Evolutionary conservation across 352 stramenopile species (phyloP).

Genomic region (Albugo candida): DNA sequence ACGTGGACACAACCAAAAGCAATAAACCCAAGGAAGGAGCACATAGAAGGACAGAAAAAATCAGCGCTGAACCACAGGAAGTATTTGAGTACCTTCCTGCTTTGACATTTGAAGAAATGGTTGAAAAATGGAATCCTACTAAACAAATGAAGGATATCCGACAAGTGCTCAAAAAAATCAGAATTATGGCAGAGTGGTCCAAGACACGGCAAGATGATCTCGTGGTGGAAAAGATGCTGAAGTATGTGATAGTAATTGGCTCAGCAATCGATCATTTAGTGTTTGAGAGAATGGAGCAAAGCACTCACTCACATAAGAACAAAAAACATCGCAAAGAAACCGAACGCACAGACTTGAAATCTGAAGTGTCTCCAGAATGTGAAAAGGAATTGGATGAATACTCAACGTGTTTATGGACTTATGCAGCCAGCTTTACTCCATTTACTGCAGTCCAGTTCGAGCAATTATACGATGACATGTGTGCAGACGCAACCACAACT

Average conservation of each 20-base stretch:
- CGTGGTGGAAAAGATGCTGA: conserved; percentile 71
- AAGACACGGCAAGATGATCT: conserved; percentile 65
- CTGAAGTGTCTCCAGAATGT: too few relatives aligned
- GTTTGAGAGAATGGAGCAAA: neutral
- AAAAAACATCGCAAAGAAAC: conserved; percentile 15
- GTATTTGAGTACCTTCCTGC: conserved; percentile 6
- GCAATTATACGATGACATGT: conserved; percentile 75
- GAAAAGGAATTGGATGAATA: conserved; percentile 45
- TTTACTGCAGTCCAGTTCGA: conserved; percentile 61
- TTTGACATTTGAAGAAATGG: conserved; percentile 27
- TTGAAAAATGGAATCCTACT: conserved; percentile 65
- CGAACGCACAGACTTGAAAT: neutral
- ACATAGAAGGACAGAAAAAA: conserved; percentile 20
- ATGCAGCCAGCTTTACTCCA: conserved; percentile 51
- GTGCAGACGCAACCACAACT: conserved; percentile 26
- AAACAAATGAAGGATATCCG: conserved; percentile 55
- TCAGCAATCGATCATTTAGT: conserved; percentile 64
- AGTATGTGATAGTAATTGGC: conserved; percentile 71
- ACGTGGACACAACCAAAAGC: neutral
- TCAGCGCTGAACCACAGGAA: conserved; percentile 6
- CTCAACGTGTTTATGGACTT: conserved; percentile 58
- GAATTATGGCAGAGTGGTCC: conserved; percentile 66
- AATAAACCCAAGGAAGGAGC: conserved; percentile 12
- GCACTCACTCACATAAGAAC: too few relatives aligned
- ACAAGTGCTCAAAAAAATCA: conserved; percentile 74